A percentile compares a stretch with the other conserved stretches of the same genome.
These are phyloP conservation scores for Aspergillus cristatus DNA, from an alignment of 495 filamentous ascomycete genomes.

Conservation along the genomic window DNA sequence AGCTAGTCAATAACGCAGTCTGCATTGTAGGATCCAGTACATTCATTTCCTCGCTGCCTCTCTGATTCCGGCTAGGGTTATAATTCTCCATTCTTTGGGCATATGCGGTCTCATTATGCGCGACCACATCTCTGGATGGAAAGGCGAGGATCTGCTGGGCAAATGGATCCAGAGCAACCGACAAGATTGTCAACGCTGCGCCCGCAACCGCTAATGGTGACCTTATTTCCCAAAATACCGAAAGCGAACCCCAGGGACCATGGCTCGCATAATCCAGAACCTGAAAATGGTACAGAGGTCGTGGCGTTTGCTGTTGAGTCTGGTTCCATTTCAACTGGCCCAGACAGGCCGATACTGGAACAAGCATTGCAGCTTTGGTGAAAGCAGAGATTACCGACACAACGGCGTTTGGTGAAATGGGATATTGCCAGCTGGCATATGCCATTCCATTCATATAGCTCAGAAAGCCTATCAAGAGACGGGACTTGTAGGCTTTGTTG, in stretches of 20 bases:
- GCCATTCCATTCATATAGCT: neutral
- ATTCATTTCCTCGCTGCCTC: neutral
- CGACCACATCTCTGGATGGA: neutral
- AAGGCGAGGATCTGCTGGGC: constrained; percentile 6
- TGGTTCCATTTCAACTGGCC: constrained; percentile 8
- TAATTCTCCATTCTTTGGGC: neutral
- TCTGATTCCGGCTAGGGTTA: neutral
- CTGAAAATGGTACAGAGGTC: constrained; percentile 4
- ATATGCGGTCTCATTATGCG: neutral
- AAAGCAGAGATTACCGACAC: constrained; percentile 2
- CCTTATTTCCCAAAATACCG: neutral
- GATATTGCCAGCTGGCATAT: constrained; percentile 4
- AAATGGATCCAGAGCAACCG: constrained; percentile 6
- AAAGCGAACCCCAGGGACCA: constrained; percentile 3
- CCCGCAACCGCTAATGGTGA: neutral
- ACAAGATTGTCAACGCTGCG: constrained; percentile 1
- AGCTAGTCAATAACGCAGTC: neutral
- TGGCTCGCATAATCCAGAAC: constrained; percentile 6
- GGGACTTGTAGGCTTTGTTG: no score
- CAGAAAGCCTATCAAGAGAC: constrained; percentile 3
- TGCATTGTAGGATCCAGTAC: neutral
- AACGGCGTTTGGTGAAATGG: constrained; percentile 4
- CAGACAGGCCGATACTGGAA: constrained; percentile 5
- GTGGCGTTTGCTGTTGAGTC: neutral
- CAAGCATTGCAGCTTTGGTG: constrained; percentile 4